phyloP scores from a whole-genome alignment of 2,329 filamentous ascomycete genomes.

The Neonectria punicea region DNA sequence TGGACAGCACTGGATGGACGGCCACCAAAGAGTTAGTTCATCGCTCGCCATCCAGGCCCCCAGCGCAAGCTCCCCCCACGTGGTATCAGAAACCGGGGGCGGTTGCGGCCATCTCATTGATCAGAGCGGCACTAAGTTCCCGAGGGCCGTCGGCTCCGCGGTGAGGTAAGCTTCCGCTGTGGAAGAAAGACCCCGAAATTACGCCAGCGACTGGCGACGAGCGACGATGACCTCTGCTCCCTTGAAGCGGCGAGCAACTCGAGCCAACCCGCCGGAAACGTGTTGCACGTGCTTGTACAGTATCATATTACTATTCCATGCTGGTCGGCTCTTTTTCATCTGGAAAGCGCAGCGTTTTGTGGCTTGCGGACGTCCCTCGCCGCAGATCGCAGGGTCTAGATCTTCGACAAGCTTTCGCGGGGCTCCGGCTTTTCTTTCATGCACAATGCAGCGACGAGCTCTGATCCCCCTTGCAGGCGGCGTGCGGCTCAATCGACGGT shows the following conservation, averaged over 20 bases:
- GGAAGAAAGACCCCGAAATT: slow-evolving; percentile 19
- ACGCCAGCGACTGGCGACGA: slow-evolving; percentile 5
- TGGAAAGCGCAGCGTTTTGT: slow-evolving; percentile 17
- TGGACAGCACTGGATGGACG: slow-evolving; percentile 1
- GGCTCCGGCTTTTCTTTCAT: slow-evolving; percentile 44
- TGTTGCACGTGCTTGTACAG: not conserved
- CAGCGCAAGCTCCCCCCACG: slow-evolving; percentile 34
- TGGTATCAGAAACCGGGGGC: slow-evolving; percentile 31
- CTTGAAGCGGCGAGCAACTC: slow-evolving; percentile 1
- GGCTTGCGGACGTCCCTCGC: slow-evolving; percentile 30
- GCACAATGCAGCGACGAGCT: slow-evolving; percentile 32
- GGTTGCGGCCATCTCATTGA: slow-evolving; percentile 16
- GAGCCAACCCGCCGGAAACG: slow-evolving; percentile 7
- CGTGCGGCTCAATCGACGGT: slow-evolving; percentile 37
- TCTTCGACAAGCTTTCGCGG: slow-evolving; percentile 40
- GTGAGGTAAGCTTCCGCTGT: not conserved
- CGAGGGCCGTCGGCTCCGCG: slow-evolving; percentile 23
- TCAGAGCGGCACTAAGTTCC: slow-evolving; percentile 18
- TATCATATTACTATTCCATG: not conserved
- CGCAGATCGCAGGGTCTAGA: slow-evolving; percentile 40
- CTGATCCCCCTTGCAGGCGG: slow-evolving; percentile 40
- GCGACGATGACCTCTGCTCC: not conserved
- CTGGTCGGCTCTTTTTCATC: slow-evolving; percentile 12
- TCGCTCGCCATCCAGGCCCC: slow-evolving; percentile 9
- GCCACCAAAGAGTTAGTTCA: not conserved